These are phyloP conservation scores for Phytophthora idaei DNA, from an alignment of 352 stramenopile genomes.

Conservation along the genomic window DNA sequence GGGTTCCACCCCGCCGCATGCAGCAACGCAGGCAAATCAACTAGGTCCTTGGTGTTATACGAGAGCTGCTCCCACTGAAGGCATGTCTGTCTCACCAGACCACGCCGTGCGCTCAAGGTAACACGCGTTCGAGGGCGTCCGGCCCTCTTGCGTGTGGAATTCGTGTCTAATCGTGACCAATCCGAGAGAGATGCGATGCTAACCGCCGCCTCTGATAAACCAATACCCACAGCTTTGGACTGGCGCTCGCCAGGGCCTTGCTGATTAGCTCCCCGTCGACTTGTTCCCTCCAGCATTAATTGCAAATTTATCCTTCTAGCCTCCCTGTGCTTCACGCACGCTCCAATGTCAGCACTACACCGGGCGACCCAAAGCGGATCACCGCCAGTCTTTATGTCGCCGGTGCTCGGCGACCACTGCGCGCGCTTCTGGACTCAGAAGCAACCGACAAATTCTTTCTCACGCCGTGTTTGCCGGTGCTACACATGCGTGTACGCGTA, in stretches of 20 bases:
- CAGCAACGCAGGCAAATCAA: not conserved
- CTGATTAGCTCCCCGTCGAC: too few species aligned
- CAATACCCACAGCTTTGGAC: too few species aligned
- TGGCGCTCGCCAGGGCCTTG: too few species aligned
- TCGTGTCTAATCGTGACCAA: too few species aligned
- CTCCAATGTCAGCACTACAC: conserved; percentile 12
- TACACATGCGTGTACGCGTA: conserved; percentile 7
- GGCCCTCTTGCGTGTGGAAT: too few species aligned
- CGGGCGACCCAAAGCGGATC: conserved; percentile 13
- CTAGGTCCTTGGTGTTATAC: not conserved
- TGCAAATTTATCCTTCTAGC: not conserved
- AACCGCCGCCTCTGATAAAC: too few species aligned
- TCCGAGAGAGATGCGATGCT: too few species aligned
- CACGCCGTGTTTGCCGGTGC: conserved; percentile 3
- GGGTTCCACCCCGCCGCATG: not conserved
- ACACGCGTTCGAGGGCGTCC: not conserved
- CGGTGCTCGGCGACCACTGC: conserved; percentile 3
- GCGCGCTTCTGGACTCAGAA: conserved; percentile 29
- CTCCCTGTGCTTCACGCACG: conserved; percentile 14
- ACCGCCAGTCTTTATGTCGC: conserved; percentile 9
- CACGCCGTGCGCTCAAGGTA: too few species aligned
- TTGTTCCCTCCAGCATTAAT: too few species aligned
- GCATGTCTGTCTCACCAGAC: too few species aligned
- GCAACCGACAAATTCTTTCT: conserved; percentile 35
- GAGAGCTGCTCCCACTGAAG: not conserved